Percentiles rank a stretch among this genome's conserved stretches.
Evolutionary conservation across 345 rosid genomes (phyloP).

Genomic region (Eutrema heterophyllum): DNA sequence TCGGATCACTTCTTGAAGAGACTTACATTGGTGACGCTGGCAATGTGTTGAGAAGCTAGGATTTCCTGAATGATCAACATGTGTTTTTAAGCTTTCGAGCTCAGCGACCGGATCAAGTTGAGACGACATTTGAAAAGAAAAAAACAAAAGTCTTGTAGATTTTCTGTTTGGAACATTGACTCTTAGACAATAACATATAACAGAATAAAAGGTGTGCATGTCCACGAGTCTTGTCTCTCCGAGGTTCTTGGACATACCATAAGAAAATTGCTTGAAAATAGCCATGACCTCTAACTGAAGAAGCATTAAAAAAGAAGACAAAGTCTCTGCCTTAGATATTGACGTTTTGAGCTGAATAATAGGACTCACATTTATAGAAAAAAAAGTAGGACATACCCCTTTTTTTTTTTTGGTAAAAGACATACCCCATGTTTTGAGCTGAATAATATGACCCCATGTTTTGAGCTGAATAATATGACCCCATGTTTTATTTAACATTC

Average conservation of each 20-base stretch:
- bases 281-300: neutral
- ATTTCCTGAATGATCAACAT: slow-evolving; percentile 30
- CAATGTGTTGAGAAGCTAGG: slow-evolving; percentile 38
- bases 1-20: neutral
- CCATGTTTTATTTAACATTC: too few species aligned
- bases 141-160: neutral
- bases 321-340: slow-evolving; percentile 12
- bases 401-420: too few species aligned
- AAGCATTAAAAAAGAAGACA: neutral
- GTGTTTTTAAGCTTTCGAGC: slow-evolving; percentile 30
- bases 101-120: slow-evolving; percentile 30
- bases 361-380: neutral
- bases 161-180: slow-evolving; percentile 11
- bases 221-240: slow-evolving; percentile 27
- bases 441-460: too few species aligned
- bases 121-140: slow-evolving; percentile 9
- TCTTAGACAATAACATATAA: neutral
- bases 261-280: slow-evolving; percentile 14
- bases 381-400: too few species aligned
- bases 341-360: slow-evolving; percentile 17
- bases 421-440: too few species aligned
- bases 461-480: too few species aligned
- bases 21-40: slow-evolving; percentile 50
- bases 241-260: slow-evolving; percentile 35
- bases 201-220: neutral